Percentiles rank a stretch among this genome's conserved stretches.
phyloP scores from a whole-genome alignment of 2,329 filamentous ascomycete genomes.

The Amylocarpus encephaloides region DNA sequence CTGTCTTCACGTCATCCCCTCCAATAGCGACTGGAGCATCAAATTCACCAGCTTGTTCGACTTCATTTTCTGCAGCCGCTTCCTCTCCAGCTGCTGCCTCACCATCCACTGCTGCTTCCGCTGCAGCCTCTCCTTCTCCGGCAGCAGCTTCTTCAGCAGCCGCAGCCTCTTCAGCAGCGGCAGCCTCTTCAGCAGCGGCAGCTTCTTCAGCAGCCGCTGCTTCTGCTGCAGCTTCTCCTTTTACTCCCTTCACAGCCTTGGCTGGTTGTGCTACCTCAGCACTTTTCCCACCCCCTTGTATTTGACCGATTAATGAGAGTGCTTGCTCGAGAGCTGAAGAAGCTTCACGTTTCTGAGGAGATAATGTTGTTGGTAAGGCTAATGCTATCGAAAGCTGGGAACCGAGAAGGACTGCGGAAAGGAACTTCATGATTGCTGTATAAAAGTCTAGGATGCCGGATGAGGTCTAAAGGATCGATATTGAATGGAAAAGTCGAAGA shows the following conservation, averaged over 20 bases:
- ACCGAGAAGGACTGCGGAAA: not conserved
- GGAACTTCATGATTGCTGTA: conserved; percentile 2
- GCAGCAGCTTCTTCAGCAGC: not conserved
- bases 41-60: not conserved
- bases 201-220: not conserved
- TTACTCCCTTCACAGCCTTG: too few species aligned
- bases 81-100: not conserved
- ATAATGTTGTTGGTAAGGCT: not conserved
- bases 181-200: not conserved
- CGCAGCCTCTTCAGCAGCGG: not conserved
- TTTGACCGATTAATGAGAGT: not conserved
- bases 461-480: not conserved
- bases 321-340: not conserved
- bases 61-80: not conserved
- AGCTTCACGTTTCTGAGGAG: not conserved
- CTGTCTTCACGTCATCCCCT: conserved; percentile 4
- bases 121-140: too few species aligned
- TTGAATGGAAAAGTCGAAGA: not conserved
- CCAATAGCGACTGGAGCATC: not conserved
- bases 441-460: not conserved
- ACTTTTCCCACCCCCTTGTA: not conserved
- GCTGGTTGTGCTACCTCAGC: not conserved
- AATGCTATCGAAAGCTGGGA: not conserved
- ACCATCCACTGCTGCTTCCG: not conserved
- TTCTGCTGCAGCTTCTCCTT: not conserved